Base-by-base conservation (phyloP, 345 rosid species). In the Microcos paniculata region DNA sequence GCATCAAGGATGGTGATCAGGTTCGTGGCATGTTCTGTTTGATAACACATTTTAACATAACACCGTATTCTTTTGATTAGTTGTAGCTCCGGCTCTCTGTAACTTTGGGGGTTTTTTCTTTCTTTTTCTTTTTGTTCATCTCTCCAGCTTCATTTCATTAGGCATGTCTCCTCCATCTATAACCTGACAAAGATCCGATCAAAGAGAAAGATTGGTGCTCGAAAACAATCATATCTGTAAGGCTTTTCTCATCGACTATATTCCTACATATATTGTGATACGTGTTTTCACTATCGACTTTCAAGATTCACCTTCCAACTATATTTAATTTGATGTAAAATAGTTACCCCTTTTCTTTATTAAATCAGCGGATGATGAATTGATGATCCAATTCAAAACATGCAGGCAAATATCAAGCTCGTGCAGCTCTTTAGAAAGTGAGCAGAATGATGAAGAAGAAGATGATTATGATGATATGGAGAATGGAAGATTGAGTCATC, bases 1-100 rank as follows among this genome's bases (percentile, higher is more conserved):
- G 96, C 81, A 91, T 94, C 73, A 91, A 67, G 80, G 98, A 94
- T 61, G 97, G 94, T 45, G 94, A 92, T 83, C 89, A 91, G 97
- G 98, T 91, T 63, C 42, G 85, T 72, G 11, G 6, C 72, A 28
- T 8, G 30, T 33, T 9, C 62, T 51, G 35, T 13, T 69, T 35
- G 6, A n/a, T n/a, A n/a, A n/a, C n/a, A 35, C 40, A 3, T 35
- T 35, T 35, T 35, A n/a, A n/a, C n/a, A n/a, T n/a, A n/a, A n/a
- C n/a, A n/a, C n/a, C n/a, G n/a, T 35, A 7, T 35, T 35, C 40
- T 7, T 35, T 3, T 35, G 0, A 35, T 35, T 35, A 35, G 40
- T 35, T 35, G 40, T 3, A 35, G n/a, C n/a, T n/a, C n/a, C n/a
- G n/a, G n/a, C n/a, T 35, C 40, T 3, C 4, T 35, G 40, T 35